Conservation (phyloP, 176 grass and related monocot species). For the Oryza australiensis region DNA sequence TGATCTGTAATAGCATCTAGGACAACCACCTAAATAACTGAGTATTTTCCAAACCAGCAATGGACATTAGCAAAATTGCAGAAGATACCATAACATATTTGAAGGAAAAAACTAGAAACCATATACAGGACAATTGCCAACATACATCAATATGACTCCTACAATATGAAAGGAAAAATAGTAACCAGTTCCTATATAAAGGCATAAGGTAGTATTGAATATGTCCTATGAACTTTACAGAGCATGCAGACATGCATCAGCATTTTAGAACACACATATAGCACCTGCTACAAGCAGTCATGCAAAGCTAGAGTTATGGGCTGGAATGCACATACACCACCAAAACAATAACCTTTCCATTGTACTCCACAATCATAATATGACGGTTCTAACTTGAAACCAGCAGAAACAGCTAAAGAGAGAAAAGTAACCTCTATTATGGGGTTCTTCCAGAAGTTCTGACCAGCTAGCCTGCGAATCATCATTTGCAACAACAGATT, state of each 20-base stretch:
- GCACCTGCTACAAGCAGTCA: not conserved
- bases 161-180: not conserved
- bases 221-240: not conserved
- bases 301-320: not conserved
- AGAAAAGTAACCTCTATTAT: slow-evolving; percentile 64
- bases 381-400: not conserved
- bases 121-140: slow-evolving; percentile 1
- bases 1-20: not conserved
- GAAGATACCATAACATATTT: not conserved
- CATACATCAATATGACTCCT: not conserved
- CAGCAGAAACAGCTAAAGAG: not conserved
- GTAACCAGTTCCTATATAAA: slow-evolving; percentile 15
- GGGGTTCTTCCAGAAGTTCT: slow-evolving; percentile 74
- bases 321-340: not conserved
- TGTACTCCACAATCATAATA: slow-evolving; percentile 7
- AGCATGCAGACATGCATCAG: not conserved
- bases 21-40: not conserved
- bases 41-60: slow-evolving; percentile 5
- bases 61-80: not conserved
- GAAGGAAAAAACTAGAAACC: not conserved
- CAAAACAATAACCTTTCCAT: not conserved
- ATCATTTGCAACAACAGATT: slow-evolving; percentile 59
- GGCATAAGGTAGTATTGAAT: not conserved
- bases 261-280: slow-evolving; percentile 2
- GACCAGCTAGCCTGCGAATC: slow-evolving; percentile 70